These are phyloP conservation scores for Eimeria tenella DNA, from an alignment of 169 alveolate genomes.

Conservation along the genomic window DNA sequence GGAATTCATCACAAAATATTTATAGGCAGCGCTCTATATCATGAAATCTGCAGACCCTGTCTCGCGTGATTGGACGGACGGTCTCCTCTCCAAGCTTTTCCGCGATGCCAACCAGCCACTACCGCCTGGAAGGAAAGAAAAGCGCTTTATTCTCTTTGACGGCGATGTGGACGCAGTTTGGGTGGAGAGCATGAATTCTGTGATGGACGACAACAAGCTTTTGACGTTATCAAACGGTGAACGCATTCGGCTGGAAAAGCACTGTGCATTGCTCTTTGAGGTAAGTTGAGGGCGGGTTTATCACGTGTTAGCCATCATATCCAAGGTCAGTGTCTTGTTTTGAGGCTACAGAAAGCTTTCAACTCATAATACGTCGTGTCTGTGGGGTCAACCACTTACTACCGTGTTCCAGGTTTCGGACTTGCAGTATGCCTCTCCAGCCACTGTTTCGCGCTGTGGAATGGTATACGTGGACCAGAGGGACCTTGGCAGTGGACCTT, in stretches of 20 bases:
- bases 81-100: constrained; percentile 96
- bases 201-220: constrained; percentile 98
- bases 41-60: constrained; percentile 95
- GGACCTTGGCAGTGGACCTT: constrained; percentile 96
- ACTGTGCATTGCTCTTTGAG: constrained; percentile 96
- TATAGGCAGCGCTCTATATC: not conserved
- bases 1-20: not conserved
- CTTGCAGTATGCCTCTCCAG: constrained; percentile 98
- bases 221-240: constrained; percentile 97
- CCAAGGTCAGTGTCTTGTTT: not conserved
- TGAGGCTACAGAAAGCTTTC: too few relatives aligned
- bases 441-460: constrained; percentile 98
- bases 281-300: constrained; percentile 67
- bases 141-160: constrained; percentile 95
- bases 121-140: constrained; percentile 90
- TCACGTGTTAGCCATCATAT: not conserved
- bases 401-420: constrained; percentile 88
- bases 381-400: not conserved
- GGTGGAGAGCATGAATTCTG: constrained; percentile 98
- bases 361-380: not conserved
- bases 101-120: constrained; percentile 95
- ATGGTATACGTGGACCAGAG: constrained; percentile 97
- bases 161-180: constrained; percentile 99
- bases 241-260: constrained; percentile 95
- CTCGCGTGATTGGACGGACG: constrained; percentile 98